Evolutionary conservation across 2,329 filamentous ascomycete genomes (phyloP).

Genomic region (Amauroascus verrucosus): DNA sequence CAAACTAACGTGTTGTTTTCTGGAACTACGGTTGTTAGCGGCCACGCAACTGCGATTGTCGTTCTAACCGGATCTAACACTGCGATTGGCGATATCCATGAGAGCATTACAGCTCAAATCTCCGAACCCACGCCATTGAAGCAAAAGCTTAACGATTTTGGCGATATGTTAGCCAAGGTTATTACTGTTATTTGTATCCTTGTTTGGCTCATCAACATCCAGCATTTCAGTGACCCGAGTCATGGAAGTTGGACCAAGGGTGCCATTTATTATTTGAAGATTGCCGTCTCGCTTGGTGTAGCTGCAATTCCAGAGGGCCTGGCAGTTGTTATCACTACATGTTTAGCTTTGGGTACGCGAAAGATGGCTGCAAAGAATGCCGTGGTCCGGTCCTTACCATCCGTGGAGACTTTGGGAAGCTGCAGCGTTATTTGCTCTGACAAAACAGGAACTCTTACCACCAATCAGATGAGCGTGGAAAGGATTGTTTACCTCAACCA

Average conservation of each 20-base stretch:
- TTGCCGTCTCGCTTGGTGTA: constrained; percentile 94
- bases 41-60: constrained; percentile 82
- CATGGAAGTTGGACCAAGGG: constrained; percentile 93
- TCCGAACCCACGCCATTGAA: constrained; percentile 94
- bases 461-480: constrained; percentile 98
- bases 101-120: constrained; percentile 96
- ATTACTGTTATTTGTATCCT: constrained; percentile 94
- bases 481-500: constrained; percentile 77
- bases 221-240: constrained; percentile 88
- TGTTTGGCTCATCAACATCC: constrained; percentile 97
- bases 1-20: constrained; percentile 98
- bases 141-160: constrained; percentile 98
- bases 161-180: constrained; percentile 90
- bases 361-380: constrained; percentile 99
- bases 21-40: constrained; percentile 91
- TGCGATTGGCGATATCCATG: constrained; percentile 96
- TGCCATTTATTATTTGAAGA: constrained; percentile 98
- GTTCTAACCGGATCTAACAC: constrained; percentile 82
- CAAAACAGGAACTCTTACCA: constrained; percentile 96
- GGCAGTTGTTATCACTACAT: constrained; percentile 98
- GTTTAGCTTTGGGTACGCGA: constrained; percentile 84
- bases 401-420: constrained; percentile 94
- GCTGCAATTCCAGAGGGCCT: constrained; percentile 96
- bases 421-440: constrained; percentile 99
- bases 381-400: constrained; percentile 89